These are phyloP conservation scores for Trametes cinnabarina DNA, from an alignment of 768 basidiomycete species.

Conservation along the genomic window DNA sequence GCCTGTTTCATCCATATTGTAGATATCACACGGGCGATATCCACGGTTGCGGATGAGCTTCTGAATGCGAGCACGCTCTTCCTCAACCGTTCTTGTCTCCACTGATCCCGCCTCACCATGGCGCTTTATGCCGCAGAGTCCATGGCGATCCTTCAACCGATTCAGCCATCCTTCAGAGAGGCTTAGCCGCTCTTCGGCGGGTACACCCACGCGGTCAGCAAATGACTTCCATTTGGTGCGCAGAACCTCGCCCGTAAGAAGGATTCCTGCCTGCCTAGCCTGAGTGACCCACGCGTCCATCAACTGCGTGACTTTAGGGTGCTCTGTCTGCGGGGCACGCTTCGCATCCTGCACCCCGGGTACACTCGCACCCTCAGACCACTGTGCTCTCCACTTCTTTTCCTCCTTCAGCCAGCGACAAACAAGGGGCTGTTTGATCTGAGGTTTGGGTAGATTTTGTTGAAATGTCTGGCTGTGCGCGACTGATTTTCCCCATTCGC, in stretches of 20 bases:
- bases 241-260: neutral
- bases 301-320: neutral
- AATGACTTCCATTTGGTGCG: neutral
- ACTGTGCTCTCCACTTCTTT: constrained; percentile 19
- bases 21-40: neutral
- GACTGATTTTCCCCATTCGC: constrained; percentile 37
- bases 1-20: constrained; percentile 6
- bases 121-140: neutral
- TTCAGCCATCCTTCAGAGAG: neutral
- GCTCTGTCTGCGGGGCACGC: neutral
- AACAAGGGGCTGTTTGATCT: constrained; percentile 36
- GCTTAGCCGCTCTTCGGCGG: neutral
- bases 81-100: neutral
- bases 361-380: neutral
- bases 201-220: neutral
- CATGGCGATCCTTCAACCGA: neutral
- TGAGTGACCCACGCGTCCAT: neutral
- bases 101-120: neutral
- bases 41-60: neutral
- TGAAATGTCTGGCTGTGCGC: constrained; percentile 33
- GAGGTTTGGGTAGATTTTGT: constrained; percentile 33
- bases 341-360: neutral
- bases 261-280: neutral
- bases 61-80: neutral
- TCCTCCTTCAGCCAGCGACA: constrained; percentile 37